Conservation (phyloP, 108 stramenopile species). For the Nitzschia inconspicua region DNA sequence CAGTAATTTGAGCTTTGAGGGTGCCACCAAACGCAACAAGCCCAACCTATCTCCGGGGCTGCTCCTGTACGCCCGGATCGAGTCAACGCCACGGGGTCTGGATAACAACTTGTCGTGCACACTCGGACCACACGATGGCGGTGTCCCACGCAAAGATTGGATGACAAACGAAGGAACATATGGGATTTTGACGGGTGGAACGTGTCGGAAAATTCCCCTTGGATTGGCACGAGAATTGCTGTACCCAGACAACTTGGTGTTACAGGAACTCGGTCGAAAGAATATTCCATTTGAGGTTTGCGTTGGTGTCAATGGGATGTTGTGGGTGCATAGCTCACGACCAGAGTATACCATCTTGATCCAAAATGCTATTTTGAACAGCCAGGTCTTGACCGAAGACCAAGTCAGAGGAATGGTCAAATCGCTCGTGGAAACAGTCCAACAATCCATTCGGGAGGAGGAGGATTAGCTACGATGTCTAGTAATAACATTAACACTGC, state of each 20-base stretch:
- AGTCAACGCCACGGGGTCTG: constrained; percentile 30
- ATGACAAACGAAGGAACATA: constrained; percentile 84
- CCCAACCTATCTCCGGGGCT: constrained; percentile 61
- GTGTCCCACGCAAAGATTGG: constrained; percentile 76
- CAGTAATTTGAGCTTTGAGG: constrained; percentile 65
- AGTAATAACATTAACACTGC: neutral
- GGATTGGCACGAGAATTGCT: constrained; percentile 75
- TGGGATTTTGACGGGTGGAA: constrained; percentile 72
- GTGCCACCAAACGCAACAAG: constrained; percentile 82
- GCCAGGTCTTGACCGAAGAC: constrained; percentile 66
- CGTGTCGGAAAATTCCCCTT: constrained; percentile 46
- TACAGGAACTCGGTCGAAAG: constrained; percentile 53
- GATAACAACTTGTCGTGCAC: constrained; percentile 72
- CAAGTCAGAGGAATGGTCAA: constrained; percentile 81
- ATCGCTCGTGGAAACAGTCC: constrained; percentile 61
- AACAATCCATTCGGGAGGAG: constrained; percentile 38
- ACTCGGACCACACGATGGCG: constrained; percentile 62
- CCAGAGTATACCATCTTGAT: constrained; percentile 74
- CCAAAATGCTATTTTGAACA: constrained; percentile 75
- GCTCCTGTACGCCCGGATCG: constrained; percentile 69
- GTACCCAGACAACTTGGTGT: constrained; percentile 51
- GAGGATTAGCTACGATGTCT: constrained; percentile 15
- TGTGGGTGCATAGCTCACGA: constrained; percentile 70
- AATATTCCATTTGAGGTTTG: constrained; percentile 69
- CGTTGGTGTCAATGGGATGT: constrained; percentile 77